Evolutionary conservation across 2,329 filamentous ascomycete species (phyloP).

Genomic region (Biscogniauxia mediterranea): DNA sequence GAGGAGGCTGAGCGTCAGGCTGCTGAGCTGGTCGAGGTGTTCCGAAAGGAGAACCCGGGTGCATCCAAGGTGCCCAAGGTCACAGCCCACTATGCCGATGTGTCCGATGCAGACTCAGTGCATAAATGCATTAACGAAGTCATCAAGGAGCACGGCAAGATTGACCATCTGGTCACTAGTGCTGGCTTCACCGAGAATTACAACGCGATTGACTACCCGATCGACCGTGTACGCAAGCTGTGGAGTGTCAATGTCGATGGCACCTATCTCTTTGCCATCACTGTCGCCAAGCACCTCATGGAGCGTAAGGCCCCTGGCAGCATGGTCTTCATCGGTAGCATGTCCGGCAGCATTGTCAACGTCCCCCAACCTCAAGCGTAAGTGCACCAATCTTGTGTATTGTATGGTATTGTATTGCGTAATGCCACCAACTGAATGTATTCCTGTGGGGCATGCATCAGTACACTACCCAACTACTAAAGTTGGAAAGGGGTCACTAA

Average conservation of each 20-base stretch:
- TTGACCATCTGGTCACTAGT: conserved; percentile 92
- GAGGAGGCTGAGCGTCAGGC: conserved; percentile 82
- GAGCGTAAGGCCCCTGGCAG: conserved; percentile 74
- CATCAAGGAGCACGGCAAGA: conserved; percentile 69
- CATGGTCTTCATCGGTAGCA: conserved; percentile 93
- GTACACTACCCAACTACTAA: neutral
- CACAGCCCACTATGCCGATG: conserved; percentile 87
- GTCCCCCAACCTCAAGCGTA: conserved; percentile 87
- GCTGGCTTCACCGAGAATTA: conserved; percentile 97
- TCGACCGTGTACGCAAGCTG: conserved; percentile 87
- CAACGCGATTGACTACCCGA: conserved; percentile 84
- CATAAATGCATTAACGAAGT: conserved; percentile 70
- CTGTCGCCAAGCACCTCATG: conserved; percentile 86
- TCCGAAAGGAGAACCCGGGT: conserved; percentile 76
- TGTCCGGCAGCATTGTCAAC: conserved; percentile 92
- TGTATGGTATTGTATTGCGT: neutral
- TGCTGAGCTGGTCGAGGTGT: conserved; percentile 68
- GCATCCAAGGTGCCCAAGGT: conserved; percentile 72
- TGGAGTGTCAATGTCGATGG: conserved; percentile 94
- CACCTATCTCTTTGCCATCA: conserved; percentile 83
- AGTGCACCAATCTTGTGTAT: conserved; percentile 26
- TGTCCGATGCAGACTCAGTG: conserved; percentile 77
- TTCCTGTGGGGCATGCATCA: neutral
- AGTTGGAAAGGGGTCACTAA: conserved; percentile 12
- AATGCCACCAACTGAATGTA: neutral